Conservation (phyloP, 805 yeast species). For the Sugiyamaella smithiae region DNA sequence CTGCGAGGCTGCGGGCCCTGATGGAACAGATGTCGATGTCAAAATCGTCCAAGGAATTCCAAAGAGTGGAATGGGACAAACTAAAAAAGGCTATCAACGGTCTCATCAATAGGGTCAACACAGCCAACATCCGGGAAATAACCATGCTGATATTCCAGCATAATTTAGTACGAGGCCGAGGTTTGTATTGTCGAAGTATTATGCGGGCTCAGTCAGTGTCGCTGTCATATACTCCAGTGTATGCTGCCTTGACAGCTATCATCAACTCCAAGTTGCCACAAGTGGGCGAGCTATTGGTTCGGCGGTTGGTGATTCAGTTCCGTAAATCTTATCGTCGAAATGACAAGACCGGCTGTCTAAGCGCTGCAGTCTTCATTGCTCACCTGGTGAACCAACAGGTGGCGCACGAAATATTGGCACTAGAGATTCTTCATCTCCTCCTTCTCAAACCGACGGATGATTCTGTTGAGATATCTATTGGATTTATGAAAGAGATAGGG, state of each 20-base stretch:
- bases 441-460: constrained; percentile 50
- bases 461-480: constrained; percentile 54
- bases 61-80: constrained; percentile 56
- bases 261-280: constrained; percentile 67
- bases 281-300: constrained; percentile 56
- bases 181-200: constrained; percentile 55
- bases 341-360: constrained; percentile 44
- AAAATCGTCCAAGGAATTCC: constrained; percentile 42
- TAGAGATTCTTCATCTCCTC: constrained; percentile 52
- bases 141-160: constrained; percentile 50
- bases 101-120: constrained; percentile 45
- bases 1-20: constrained; percentile 48
- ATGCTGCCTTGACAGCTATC: constrained; percentile 56
- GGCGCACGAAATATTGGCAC: constrained; percentile 48
- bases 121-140: constrained; percentile 46
- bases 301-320: constrained; percentile 58
- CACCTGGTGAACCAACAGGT: constrained; percentile 64
- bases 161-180: constrained; percentile 61
- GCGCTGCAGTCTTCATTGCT: constrained; percentile 51
- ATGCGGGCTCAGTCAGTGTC: constrained; percentile 53
- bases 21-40: constrained; percentile 36
- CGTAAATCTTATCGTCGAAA: constrained; percentile 49
- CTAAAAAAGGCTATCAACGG: constrained; percentile 48
- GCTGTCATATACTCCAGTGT: constrained; percentile 44
- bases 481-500: constrained; percentile 54